Evolutionary conservation across 345 rosid species (phyloP), one percentile per base, ranked within the genome.

Genomic region (Arabidopsis arenosa): DNA sequence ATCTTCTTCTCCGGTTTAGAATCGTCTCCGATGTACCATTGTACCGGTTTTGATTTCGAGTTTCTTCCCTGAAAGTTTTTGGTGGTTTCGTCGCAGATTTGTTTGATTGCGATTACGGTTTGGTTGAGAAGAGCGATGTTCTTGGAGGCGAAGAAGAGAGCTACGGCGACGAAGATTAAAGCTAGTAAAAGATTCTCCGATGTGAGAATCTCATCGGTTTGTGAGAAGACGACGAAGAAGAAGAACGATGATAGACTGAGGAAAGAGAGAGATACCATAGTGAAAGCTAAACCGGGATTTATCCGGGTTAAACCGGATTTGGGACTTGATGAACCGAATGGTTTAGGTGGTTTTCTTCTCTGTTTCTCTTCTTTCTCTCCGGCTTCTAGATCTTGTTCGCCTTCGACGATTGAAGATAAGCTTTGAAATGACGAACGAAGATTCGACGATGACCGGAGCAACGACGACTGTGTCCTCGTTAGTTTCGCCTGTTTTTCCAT

Each of bases 341-440:
- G 86, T 66, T 67, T 63, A 4, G 79, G 59, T 9, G 78, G 85
- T 60, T 70, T 75, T 6, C 73, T 78, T 48, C 71, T 67, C 45
- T 77, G 82, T 43, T 79, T 82, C 83, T 79, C 85, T 60, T 88
- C 88, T 73, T 76, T 82, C 68, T 74, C 75, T 70, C 77, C 73
- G 39, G 64, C 72, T 61, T 79, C 77, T 6, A 76, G 77, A 79
- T 78, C 81, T 30, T 65, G 76, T 6, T 84, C 96, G 48, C 76
- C 85, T 70, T 90, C 93, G 40, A 79, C 76, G 73, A 89, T 79
- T 58, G 85, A 82, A 37, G 79, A 68, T 37, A 94, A 78, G 75
- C 96, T 94, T 48, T 89, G 96, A 63, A 90, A 80, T 66, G 97
- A 92, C 17, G 98, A 90, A 72, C 97, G 84, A 63, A 89, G 78